Base-by-base conservation (phyloP, 2,329 filamentous ascomycete genomes). In the Botrytis elliptica region DNA sequence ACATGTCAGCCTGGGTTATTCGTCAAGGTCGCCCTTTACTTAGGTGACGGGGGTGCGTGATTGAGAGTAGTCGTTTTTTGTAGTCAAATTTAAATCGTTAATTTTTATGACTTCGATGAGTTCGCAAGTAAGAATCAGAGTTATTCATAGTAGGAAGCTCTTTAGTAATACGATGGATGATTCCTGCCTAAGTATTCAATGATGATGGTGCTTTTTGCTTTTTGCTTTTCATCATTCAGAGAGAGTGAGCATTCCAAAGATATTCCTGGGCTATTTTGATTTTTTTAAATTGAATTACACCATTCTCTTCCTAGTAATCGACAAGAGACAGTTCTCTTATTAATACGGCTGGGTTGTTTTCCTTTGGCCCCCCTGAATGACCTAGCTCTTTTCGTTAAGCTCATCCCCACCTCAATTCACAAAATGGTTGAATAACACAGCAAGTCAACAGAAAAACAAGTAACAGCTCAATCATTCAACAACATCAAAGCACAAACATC, bases 281-380 rank as follows among this genome's bases (percentile, higher is more conserved):
- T n/a, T 14, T 8, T 4, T 25, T 4, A 52, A 14, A 52, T 1
- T 7, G 12, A 20, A 12, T 20, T 0, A 22, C 0, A 20, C 0
- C 2, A 29, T 66, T 36, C 1, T 33, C 1, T 18, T 6, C 42
- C 22, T 18, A 22, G 1, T 16, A 40, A 40, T 1, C 16, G 40
- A 67, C 16, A 0, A 12, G 36, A 40, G 16, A 55, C 2, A 29
- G 0, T 29, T 40, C 25, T 29, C 5, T 40, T 0, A 3, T 20
- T 8, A 14, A 7, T 55, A 16, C 22, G 25, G n/a, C 20, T 55
- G 10, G 63, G 14, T 18, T 1, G 36, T 16, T 38, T 40, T 40
- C 16, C 2, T 29, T 55, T 49, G 33, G 25, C 7, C 16, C 65
- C 40, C 65, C 65, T 67, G 46, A 67, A 55, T 55, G 10, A 44